phyloP scores from a whole-genome alignment of 2,329 filamentous ascomycete genomes.

The Leptographium galeiforme region DNA sequence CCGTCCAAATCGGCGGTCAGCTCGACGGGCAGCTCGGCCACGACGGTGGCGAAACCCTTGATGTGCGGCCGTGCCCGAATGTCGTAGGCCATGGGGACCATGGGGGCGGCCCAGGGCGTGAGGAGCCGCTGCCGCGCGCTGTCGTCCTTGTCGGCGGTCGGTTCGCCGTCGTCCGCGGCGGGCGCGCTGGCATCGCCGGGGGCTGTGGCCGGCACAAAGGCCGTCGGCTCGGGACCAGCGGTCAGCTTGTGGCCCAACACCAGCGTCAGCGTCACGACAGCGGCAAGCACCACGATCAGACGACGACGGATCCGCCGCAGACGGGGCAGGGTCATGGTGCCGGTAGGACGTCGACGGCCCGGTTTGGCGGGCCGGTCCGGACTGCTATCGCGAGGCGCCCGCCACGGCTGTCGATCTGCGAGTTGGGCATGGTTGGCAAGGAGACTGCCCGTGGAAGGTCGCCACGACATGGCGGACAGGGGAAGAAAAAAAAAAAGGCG shows the following conservation, averaged over 20 bases:
- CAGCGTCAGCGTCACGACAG: neutral
- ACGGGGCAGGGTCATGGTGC: conserved; percentile 2
- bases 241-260: conserved; percentile 3
- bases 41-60: conserved; percentile 15
- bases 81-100: conserved; percentile 19
- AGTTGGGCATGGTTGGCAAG: no score
- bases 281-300: neutral
- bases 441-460: no score
- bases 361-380: no score
- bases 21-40: conserved; percentile 19
- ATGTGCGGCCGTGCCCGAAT: conserved; percentile 25
- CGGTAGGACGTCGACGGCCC: neutral
- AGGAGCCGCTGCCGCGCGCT: neutral
- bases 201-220: neutral
- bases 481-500: no score
- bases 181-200: neutral
- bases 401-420: neutral
- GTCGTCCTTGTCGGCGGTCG: neutral
- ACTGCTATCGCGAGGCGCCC: no score
- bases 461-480: no score
- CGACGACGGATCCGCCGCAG: conserved; percentile 7
- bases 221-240: neutral
- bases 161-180: neutral
- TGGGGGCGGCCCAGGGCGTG: neutral
- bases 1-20: conserved; percentile 14